Evolutionary conservation across 768 basidiomycete genomes (phyloP).

Genomic region (Suillus weaverae): DNA sequence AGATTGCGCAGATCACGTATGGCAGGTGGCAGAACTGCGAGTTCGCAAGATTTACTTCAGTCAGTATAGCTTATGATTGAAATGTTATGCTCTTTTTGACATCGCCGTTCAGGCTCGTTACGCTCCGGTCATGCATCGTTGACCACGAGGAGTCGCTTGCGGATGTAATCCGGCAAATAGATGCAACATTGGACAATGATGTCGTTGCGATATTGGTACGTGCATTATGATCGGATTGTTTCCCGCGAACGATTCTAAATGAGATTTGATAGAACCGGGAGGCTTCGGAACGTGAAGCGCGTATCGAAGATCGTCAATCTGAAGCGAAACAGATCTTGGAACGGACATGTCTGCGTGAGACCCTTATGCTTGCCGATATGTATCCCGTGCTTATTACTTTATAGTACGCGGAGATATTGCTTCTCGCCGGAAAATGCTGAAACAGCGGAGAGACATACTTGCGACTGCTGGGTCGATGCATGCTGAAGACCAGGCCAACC

Average conservation of each 20-base stretch:
- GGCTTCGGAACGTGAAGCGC: constrained; percentile 61
- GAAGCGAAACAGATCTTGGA: constrained; percentile 44
- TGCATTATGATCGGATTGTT: constrained; percentile 16
- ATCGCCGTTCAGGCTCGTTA: constrained; percentile 45
- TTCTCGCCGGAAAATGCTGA: constrained; percentile 44
- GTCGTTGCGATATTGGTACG: constrained; percentile 43
- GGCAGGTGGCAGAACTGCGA: constrained; percentile 46
- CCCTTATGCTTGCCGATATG: constrained; percentile 19
- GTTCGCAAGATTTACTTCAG: constrained; percentile 73
- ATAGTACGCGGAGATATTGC: constrained; percentile 46
- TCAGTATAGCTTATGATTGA: constrained; percentile 35
- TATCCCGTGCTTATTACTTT: constrained; percentile 14
- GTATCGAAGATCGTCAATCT: constrained; percentile 49
- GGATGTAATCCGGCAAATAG: constrained; percentile 49
- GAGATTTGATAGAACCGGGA: constrained; percentile 58
- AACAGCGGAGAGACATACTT: constrained; percentile 47
- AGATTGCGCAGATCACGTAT: constrained; percentile 26
- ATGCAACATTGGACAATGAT: constrained; percentile 47
- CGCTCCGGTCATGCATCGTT: constrained; percentile 50
- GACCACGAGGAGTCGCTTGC: constrained; percentile 51
- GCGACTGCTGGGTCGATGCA: constrained; percentile 42
- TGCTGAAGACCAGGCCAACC: constrained; percentile 28
- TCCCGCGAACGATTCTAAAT: constrained; percentile 28
- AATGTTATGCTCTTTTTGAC: constrained; percentile 3
- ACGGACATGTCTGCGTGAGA: constrained; percentile 48